These are phyloP conservation scores for Leccinellum albellum DNA, from an alignment of 768 basidiomycete genomes.

Conservation along the genomic window DNA sequence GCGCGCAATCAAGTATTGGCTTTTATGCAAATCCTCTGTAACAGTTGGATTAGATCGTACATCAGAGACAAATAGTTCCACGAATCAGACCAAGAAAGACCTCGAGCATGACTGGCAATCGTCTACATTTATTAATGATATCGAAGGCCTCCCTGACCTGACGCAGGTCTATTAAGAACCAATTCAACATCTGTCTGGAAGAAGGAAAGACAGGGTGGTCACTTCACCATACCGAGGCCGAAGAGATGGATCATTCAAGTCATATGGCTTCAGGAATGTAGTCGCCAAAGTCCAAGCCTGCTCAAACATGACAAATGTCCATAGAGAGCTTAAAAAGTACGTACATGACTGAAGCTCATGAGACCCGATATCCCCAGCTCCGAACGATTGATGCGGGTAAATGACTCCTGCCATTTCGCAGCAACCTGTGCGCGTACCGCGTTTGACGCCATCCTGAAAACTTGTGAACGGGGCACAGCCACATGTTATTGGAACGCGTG, in stretches of 20 bases:
- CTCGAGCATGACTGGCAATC: constrained; percentile 63
- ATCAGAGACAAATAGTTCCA: not conserved
- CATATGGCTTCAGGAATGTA: constrained; percentile 52
- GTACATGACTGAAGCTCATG: constrained; percentile 60
- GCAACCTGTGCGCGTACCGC: constrained; percentile 64
- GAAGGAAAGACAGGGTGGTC: constrained; percentile 2
- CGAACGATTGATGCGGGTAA: constrained; percentile 56
- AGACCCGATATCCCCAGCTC: constrained; percentile 63
- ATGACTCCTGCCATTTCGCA: constrained; percentile 69
- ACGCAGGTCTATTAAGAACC: constrained; percentile 41
- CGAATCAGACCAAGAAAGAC: constrained; percentile 59
- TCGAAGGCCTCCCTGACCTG: constrained; percentile 55
- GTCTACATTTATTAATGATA: constrained; percentile 52
- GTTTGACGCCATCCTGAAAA: constrained; percentile 48
- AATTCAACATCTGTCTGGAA: not conserved
- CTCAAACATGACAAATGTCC: constrained; percentile 1
- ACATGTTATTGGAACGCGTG: too few relatives aligned
- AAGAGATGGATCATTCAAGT: constrained; percentile 41
- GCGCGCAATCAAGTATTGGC: constrained; percentile 53
- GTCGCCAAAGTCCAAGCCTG: constrained; percentile 62
- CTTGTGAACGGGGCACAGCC: constrained; percentile 15
- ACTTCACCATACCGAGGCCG: constrained; percentile 28
- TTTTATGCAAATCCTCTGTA: constrained; percentile 60
- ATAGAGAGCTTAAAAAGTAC: not conserved
- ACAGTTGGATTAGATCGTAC: not conserved